Conservation (phyloP, 768 basidiomycete genomes). For the Hygrophorus pudorinus region DNA sequence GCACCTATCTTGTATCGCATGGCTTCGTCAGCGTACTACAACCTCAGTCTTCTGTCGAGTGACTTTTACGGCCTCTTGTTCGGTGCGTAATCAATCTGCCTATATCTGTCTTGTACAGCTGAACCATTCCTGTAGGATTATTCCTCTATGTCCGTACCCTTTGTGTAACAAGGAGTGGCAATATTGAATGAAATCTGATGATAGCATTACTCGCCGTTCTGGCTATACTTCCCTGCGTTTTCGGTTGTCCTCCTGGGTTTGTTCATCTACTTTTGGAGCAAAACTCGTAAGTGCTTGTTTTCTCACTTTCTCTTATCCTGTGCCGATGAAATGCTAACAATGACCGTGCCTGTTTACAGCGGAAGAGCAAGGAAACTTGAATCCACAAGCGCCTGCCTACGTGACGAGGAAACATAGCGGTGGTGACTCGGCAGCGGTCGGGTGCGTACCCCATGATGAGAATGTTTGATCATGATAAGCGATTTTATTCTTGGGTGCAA, state of each 20-base stretch:
- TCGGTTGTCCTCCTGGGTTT: constrained; percentile 61
- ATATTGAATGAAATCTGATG: neutral
- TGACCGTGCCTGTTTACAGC: constrained; percentile 27
- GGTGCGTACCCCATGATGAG: neutral
- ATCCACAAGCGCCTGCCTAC: constrained; percentile 53
- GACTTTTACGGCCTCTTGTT: constrained; percentile 85
- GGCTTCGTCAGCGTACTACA: constrained; percentile 80
- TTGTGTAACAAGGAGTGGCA: neutral
- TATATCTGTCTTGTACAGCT: constrained; percentile 1
- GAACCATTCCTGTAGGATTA: constrained; percentile 23
- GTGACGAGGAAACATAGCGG: constrained; percentile 25
- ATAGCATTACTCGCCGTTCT: constrained; percentile 75
- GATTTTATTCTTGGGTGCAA: neutral
- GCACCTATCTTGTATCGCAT: constrained; percentile 81
- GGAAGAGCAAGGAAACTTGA: constrained; percentile 60
- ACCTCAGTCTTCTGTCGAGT: constrained; percentile 75
- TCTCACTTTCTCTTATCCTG: neutral
- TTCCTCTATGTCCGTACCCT: constrained; percentile 38
- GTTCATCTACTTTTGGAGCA: constrained; percentile 79
- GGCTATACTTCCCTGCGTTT: constrained; percentile 83
- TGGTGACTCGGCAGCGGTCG: neutral
- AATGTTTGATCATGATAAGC: neutral
- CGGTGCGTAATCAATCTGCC: constrained; percentile 26
- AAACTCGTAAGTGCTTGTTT: constrained; percentile 51
- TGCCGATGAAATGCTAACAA: neutral